Base-by-base conservation (phyloP, 129 eudicot genomes). In the Artemisia annua region DNA sequence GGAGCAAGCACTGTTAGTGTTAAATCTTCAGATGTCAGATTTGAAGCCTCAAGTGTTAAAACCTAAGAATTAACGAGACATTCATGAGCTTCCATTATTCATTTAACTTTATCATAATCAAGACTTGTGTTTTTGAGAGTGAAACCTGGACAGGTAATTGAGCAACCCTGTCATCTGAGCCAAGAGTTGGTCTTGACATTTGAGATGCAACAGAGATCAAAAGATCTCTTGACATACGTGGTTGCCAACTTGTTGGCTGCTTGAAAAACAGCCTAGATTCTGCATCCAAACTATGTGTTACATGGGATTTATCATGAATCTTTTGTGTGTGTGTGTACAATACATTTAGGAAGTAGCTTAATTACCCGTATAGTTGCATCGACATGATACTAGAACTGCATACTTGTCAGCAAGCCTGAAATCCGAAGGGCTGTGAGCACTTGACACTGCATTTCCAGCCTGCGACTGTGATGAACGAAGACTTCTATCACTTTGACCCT, bases 1-100 rank as follows among this genome's bases (percentile, higher is more conserved):
- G 98, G 97, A 75, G 98, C 98, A 75, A 90, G 90, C 63, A 94
- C 92, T 6, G 98, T 94, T 67, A 94, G 64, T 14, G 97, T 94
- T 16, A 94, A 86, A 78, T 90, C 96, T 65, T 90, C 93, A 15
- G 89, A 83, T 67, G 98, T 94, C 80, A 94, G 78, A 70, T 94
- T 94, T 77, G 98, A 94, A 70, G 97, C 98, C 77, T 94, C 97
- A 63, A 94, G 97, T 71, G 97, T 90, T 72, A 94, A 79, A 16
- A 94, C 97, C 98, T 94, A 89, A 74, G 52, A 71, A 70, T 24
- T 30, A 51, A 80, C 57, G 4, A n/a, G 51, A 48, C 51, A 58
- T 28, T 68, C 55, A 46, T 48, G 15, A 55, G 49, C 49, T 73
- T 26, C 43, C 67, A 24, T 24, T 8, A 39, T 39, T 69, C 51